phyloP scores from a whole-genome alignment of 2,329 filamentous ascomycete genomes.

The Aspergillus ustus region DNA sequence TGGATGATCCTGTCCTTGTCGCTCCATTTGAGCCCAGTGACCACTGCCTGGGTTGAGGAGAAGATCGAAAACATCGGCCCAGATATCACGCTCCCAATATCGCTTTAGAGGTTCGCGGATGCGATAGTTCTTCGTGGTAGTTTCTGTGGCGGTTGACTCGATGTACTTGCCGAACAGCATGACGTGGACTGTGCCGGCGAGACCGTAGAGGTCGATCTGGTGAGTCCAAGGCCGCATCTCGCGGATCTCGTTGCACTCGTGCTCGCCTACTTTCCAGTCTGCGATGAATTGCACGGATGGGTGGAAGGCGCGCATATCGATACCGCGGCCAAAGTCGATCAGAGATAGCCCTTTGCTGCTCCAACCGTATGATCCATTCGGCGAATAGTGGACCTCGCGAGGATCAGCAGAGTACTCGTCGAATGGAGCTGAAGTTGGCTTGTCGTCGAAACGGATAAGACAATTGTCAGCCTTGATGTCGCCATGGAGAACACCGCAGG shows the following conservation, averaged over 20 bases:
- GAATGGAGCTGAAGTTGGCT: slow-evolving; percentile 31
- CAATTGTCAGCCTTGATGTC: slow-evolving; percentile 97
- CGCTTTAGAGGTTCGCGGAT: slow-evolving; percentile 84
- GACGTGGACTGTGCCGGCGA: slow-evolving; percentile 85
- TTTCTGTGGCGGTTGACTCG: slow-evolving; percentile 61
- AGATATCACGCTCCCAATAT: slow-evolving; percentile 96
- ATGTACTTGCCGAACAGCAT: slow-evolving; percentile 96
- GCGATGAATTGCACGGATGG: slow-evolving; percentile 84
- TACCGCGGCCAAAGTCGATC: slow-evolving; percentile 92
- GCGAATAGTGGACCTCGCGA: slow-evolving; percentile 64
- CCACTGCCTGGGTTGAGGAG: slow-evolving; percentile 74
- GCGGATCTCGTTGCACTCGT: slow-evolving; percentile 94
- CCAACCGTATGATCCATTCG: slow-evolving; percentile 80
- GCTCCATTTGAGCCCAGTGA: slow-evolving; percentile 67
- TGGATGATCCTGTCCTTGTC: slow-evolving; percentile 6
- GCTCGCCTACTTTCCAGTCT: slow-evolving; percentile 86
- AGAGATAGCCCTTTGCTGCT: slow-evolving; percentile 76
- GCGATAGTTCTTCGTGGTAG: slow-evolving; percentile 67
- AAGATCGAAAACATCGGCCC: slow-evolving; percentile 80
- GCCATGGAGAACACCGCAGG: slow-evolving; percentile 80
- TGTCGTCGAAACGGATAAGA: slow-evolving; percentile 76
- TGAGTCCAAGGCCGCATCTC: slow-evolving; percentile 95
- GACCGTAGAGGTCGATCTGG: slow-evolving; percentile 94
- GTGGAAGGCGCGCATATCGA: slow-evolving; percentile 87
- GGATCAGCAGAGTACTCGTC: slow-evolving; percentile 31